phyloP scores from a whole-genome alignment of 2,329 filamentous ascomycete genomes.

The Domatiomyces globalis region DNA sequence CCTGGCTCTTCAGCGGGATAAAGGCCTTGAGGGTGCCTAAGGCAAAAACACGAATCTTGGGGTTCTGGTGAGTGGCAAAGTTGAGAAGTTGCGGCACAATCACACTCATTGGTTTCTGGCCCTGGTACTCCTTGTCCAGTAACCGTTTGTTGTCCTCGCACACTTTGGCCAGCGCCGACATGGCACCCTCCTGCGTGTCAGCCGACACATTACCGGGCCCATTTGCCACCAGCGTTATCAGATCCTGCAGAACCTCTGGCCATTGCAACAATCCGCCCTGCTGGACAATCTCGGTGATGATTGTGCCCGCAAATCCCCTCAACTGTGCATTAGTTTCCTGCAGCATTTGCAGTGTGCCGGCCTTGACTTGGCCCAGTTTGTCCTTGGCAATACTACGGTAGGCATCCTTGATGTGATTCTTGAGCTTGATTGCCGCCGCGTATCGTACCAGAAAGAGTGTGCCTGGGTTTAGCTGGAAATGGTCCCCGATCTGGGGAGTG shows the following conservation, averaged over 20 bases:
- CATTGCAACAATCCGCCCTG: slow-evolving; percentile 76
- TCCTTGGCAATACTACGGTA: slow-evolving; percentile 62
- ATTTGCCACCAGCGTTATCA: slow-evolving; percentile 66
- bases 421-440: slow-evolving; percentile 84
- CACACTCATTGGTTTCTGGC: slow-evolving; percentile 72
- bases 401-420: slow-evolving; percentile 70
- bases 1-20: slow-evolving; percentile 68
- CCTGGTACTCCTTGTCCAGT: slow-evolving; percentile 74
- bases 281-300: slow-evolving; percentile 81
- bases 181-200: slow-evolving; percentile 78
- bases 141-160: slow-evolving; percentile 89
- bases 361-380: slow-evolving; percentile 64
- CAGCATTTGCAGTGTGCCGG: slow-evolving; percentile 61
- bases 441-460: slow-evolving; percentile 66
- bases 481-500: slow-evolving; percentile 46
- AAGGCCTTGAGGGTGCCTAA: slow-evolving; percentile 84
- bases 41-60: slow-evolving; percentile 67
- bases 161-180: slow-evolving; percentile 84
- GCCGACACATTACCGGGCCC: slow-evolving; percentile 50
- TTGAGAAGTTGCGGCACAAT: slow-evolving; percentile 83
- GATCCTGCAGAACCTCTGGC: slow-evolving; percentile 76
- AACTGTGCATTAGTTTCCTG: slow-evolving; percentile 73
- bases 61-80: slow-evolving; percentile 61
- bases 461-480: slow-evolving; percentile 41
- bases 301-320: slow-evolving; percentile 76